Evolutionary conservation across 2,329 filamentous ascomycete genomes (phyloP).

Genomic region (Herpotrichia juniperi): DNA sequence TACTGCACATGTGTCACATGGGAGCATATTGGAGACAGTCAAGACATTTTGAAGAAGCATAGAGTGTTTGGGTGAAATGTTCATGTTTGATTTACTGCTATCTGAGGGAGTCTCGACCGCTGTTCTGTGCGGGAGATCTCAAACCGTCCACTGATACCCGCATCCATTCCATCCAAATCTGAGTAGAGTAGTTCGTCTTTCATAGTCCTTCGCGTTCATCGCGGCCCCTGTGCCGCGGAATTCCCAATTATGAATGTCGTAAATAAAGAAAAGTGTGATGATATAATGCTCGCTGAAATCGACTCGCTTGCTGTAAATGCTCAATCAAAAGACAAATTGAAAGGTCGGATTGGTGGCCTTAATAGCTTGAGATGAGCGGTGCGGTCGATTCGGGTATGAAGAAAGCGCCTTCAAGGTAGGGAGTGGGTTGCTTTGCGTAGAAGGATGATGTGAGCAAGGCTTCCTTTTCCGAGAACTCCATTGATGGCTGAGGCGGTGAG

Average conservation of each 20-base stretch:
- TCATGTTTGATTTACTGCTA: constrained; percentile 8
- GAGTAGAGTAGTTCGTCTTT: constrained; percentile 28
- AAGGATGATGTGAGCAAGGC: constrained; percentile 54
- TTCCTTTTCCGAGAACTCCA: constrained; percentile 56
- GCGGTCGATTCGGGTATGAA: constrained; percentile 49
- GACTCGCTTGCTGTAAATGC: constrained; percentile 47
- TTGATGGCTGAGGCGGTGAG: constrained; percentile 51
- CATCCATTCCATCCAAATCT: constrained; percentile 15
- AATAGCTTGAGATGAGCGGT: constrained; percentile 49
- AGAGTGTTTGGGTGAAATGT: constrained; percentile 1
- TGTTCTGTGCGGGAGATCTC: constrained; percentile 15
- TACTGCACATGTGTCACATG: background rate
- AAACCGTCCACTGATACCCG: constrained; percentile 8
- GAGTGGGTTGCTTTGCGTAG: constrained; percentile 47
- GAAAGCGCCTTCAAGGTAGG: constrained; percentile 46
- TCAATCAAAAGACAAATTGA: constrained; percentile 40
- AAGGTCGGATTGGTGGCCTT: constrained; percentile 36
- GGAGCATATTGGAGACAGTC: background rate
- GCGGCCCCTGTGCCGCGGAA: constrained; percentile 4
- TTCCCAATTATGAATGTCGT: constrained; percentile 7
- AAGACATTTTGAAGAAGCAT: background rate
- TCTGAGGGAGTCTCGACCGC: constrained; percentile 12
- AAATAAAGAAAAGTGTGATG: constrained; percentile 19
- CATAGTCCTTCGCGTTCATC: constrained; percentile 8
- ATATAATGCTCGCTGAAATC: constrained; percentile 30